A percentile compares a stretch with the other conserved stretches of the same genome.
phyloP scores from a whole-genome alignment of 257 asterid genomes.

The Prunella vulgaris region DNA sequence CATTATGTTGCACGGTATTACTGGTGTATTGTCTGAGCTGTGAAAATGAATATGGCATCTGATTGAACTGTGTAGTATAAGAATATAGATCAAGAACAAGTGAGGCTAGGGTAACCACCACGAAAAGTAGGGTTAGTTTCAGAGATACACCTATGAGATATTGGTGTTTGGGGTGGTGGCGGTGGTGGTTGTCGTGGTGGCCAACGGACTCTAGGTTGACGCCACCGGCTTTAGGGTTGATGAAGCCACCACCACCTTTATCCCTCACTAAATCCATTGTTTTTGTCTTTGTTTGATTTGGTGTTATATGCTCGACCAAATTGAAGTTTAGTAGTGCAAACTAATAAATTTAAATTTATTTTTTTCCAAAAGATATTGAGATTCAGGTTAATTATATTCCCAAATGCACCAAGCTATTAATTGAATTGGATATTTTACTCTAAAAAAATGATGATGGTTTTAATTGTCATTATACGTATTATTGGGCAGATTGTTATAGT shows the following conservation, averaged over 20 bases:
- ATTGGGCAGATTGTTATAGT: not conserved
- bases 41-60: not conserved
- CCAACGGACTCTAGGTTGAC: not conserved
- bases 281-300: not conserved
- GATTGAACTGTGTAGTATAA: constrained; percentile 7
- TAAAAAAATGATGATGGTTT: not conserved
- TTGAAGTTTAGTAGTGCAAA: not conserved
- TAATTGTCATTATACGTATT: not conserved
- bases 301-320: not conserved
- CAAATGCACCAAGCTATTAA: not conserved
- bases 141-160: not conserved
- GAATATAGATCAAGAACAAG: constrained; percentile 19
- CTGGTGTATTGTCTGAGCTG: not conserved
- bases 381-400: not conserved
- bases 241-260: constrained; percentile 3
- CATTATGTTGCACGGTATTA: not conserved
- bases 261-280: not conserved
- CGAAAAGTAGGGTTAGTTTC: constrained; percentile 13
- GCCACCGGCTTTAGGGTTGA: not conserved
- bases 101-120: constrained; percentile 16
- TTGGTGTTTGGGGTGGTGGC: not conserved
- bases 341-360: not conserved
- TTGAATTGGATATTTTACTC: not conserved
- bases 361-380: not conserved
- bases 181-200: not conserved